These are phyloP conservation scores for Metschnikowia drakensbergensis DNA, from an alignment of 805 yeast genomes.

Conservation along the genomic window DNA sequence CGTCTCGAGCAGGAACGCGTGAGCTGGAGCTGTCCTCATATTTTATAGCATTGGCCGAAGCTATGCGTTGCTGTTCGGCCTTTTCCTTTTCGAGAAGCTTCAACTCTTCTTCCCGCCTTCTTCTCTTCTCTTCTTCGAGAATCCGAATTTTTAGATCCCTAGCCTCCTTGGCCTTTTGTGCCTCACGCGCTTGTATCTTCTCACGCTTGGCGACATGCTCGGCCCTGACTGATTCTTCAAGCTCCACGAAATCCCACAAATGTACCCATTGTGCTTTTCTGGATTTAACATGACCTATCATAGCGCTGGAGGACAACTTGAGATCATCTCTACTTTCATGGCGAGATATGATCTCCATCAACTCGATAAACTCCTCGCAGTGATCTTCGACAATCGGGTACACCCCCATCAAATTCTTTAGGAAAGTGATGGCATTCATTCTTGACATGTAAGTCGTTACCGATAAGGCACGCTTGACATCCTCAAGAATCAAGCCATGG, in stretches of 20 bases:
- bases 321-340: constrained; percentile 75
- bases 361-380: constrained; percentile 47
- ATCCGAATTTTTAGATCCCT: constrained; percentile 12
- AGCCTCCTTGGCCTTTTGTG: constrained; percentile 13
- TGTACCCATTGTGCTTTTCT: constrained; percentile 48
- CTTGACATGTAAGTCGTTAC: constrained; percentile 70
- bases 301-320: constrained; percentile 69
- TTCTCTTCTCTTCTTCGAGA: constrained; percentile 15
- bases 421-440: constrained; percentile 72
- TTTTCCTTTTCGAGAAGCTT: constrained; percentile 5
- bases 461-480: constrained; percentile 40
- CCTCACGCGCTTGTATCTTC: constrained; percentile 16
- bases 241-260: constrained; percentile 53
- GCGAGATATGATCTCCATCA: constrained; percentile 45
- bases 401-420: constrained; percentile 58
- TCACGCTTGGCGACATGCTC: constrained; percentile 23
- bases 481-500: constrained; percentile 49
- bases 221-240: constrained; percentile 42
- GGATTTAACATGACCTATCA: constrained; percentile 61
- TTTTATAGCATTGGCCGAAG: constrained; percentile 12
- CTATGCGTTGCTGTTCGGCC: constrained; percentile 5
- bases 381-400: constrained; percentile 71
- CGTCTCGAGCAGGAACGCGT: constrained; percentile 10
- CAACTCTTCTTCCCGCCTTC: constrained; percentile 10
- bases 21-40: constrained; percentile 20